Conservation (phyloP, 495 filamentous ascomycete species). For the Jackrogersella multiformis region DNA sequence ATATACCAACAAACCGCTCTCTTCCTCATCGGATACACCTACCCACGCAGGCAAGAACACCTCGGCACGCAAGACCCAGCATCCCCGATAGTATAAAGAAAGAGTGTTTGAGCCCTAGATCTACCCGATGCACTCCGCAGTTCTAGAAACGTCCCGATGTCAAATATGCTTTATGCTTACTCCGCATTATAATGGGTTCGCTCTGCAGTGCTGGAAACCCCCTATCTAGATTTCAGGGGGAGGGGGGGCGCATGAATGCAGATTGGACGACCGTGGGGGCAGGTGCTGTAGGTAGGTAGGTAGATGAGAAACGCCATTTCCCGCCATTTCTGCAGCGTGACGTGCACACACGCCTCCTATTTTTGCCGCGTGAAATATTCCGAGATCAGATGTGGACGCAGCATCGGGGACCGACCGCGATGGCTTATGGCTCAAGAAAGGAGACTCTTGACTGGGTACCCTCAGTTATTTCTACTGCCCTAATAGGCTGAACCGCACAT, state of each 20-base stretch:
- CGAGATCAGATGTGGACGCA: background rate
- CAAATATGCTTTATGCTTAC: slow-evolving; percentile 4
- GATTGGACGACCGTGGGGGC: slow-evolving; percentile 16
- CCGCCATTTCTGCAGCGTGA: slow-evolving; percentile 30
- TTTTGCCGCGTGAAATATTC: slow-evolving; percentile 12
- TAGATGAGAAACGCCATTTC: slow-evolving; percentile 4
- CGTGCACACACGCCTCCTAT: slow-evolving; percentile 18
- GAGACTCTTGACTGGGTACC: background rate
- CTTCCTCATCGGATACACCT: slow-evolving; percentile 10
- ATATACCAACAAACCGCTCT: no score
- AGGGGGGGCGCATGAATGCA: slow-evolving; percentile 11
- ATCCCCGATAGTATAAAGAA: background rate
- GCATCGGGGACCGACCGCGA: background rate
- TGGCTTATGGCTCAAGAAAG: background rate
- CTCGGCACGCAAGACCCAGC: background rate
- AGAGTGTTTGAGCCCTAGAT: slow-evolving; percentile 13
- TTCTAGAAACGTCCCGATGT: slow-evolving; percentile 16
- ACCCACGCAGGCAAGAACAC: slow-evolving; percentile 5
- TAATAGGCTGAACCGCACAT: background rate
- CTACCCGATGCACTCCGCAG: slow-evolving; percentile 28
- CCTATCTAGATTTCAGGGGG: slow-evolving; percentile 15
- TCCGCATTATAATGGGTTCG: slow-evolving; percentile 13
- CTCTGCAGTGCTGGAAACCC: background rate
- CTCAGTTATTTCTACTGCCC: background rate
- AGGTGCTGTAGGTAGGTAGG: no score